Conservation (phyloP, 306 rosid genomes). For the Medicago arabica region DNA sequence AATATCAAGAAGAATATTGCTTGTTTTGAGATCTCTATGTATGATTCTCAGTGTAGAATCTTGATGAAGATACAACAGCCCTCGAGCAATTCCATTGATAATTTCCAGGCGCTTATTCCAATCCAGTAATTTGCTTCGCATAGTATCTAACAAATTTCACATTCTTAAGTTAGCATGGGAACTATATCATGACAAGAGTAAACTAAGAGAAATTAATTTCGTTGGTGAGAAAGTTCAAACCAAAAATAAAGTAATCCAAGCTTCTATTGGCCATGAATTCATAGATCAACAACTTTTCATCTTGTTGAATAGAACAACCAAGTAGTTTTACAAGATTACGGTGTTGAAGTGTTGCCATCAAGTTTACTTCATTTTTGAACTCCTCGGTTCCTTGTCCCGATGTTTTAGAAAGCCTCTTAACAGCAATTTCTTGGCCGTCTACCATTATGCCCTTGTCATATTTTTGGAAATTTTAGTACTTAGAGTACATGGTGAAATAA, state of each 20-base stretch:
- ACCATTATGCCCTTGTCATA: constrained; percentile 7
- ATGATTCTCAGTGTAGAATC: constrained; percentile 31
- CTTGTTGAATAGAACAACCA: constrained; percentile 30
- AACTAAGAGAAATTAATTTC: not conserved
- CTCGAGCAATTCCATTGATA: constrained; percentile 26
- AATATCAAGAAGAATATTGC: constrained; percentile 28
- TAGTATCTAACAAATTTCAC: not conserved
- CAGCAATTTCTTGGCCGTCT: constrained; percentile 30
- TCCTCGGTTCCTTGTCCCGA: constrained; percentile 9
- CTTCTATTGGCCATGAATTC: constrained; percentile 40
- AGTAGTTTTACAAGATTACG: constrained; percentile 40
- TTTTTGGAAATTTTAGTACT: not conserved
- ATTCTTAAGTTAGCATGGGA: not conserved
- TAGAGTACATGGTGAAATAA: not conserved
- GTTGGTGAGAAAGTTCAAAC: constrained; percentile 7
- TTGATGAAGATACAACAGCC: constrained; percentile 29
- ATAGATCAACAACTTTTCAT: constrained; percentile 31
- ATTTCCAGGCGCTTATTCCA: constrained; percentile 26
- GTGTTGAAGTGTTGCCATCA: constrained; percentile 40
- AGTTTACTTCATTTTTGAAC: constrained; percentile 35
- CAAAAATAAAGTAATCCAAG: constrained; percentile 37
- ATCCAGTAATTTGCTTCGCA: not conserved
- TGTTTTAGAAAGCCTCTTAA: constrained; percentile 22
- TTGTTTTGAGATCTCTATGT: constrained; percentile 34
- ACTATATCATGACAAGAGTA: not conserved